A percentile compares a stretch with the other conserved stretches of the same genome.
Evolutionary conservation across 495 filamentous ascomycete genomes (phyloP).

Genomic region (Polyplosphaeria fusca): DNA sequence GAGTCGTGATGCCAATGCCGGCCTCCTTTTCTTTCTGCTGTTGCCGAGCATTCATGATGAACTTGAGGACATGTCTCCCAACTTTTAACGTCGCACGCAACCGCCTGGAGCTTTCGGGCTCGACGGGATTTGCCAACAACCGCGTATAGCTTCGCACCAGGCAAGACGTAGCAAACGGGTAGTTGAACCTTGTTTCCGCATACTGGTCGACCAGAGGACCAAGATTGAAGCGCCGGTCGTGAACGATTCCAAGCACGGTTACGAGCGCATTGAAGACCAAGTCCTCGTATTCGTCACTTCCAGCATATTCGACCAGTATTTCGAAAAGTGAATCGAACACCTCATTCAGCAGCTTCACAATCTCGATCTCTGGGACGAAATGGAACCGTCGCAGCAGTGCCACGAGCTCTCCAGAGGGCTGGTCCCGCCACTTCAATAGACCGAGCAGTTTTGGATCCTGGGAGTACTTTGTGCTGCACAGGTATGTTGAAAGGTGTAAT

Average conservation of each 20-base stretch:
- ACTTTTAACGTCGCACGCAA: conserved; percentile 94
- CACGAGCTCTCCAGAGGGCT: conserved; percentile 63
- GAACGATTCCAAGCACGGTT: conserved; percentile 84
- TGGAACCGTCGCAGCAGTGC: conserved; percentile 74
- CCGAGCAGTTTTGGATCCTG: conserved; percentile 87
- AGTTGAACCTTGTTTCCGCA: conserved; percentile 84
- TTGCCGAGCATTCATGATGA: conserved; percentile 85
- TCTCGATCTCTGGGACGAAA: conserved; percentile 96
- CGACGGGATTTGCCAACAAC: conserved; percentile 72
- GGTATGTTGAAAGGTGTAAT: conserved; percentile 75
- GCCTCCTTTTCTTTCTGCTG: conserved; percentile 87
- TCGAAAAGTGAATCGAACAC: conserved; percentile 92
- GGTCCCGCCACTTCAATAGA: conserved; percentile 80
- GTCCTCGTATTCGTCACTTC: conserved; percentile 88
- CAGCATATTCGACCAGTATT: conserved; percentile 81
- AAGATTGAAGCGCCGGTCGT: conserved; percentile 90
- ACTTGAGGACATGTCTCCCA: conserved; percentile 84
- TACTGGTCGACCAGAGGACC: conserved; percentile 87
- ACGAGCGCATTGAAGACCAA: conserved; percentile 87
- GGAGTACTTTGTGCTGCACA: conserved; percentile 93
- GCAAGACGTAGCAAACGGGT: conserved; percentile 90
- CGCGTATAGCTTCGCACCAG: conserved; percentile 82
- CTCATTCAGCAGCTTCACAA: conserved; percentile 86
- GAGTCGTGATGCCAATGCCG: conserved; percentile 80
- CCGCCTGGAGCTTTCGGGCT: conserved; percentile 74